Base-by-base conservation (phyloP, 768 basidiomycete species). In the Asterophora parasitica region DNA sequence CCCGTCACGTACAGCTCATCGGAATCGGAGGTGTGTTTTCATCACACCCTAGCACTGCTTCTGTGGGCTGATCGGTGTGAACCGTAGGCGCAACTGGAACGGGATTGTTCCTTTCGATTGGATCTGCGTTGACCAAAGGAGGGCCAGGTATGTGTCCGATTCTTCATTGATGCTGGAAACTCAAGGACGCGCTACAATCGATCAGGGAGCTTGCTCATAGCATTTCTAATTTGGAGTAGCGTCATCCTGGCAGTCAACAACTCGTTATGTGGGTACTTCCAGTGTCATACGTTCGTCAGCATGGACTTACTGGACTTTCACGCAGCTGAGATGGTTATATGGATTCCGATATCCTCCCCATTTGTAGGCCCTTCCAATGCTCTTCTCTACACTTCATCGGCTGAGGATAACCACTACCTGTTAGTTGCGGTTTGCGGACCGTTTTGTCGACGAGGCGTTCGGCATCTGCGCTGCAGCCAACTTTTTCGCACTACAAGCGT, bases 321-420 rank as follows among this genome's bases (percentile, higher is more conserved):
- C 58, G 69, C 53, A 77, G 88, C 84, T 32, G 88, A 91, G 64
- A 88, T 89, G 87, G 85, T 86, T 26, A 78, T 82, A n/a, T 83
- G 80, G 68, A 85, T 86, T 4, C 88, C 88, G 4, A 81, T 89
- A 54, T 79, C 85, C 6, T 86, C 88, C 4, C 82, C 85, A 4
- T 88, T 88, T 61, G 81, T 85, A 50, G 32, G 73, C 59, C 19
- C 19, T 30, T 23, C 23, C 23, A 23, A 23, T 26, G 0, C 37
- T 40, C 17, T 31, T 36, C 48, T n/a, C 10, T 23, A n/a, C n/a
- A 6, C 3, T 23, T 23, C 23, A 23, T 20, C 37, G 3, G 19
- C 12, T 10, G 15, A 32, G 50, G 6, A 6, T 23, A 23, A 3
- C 6, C 23, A 6, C 6, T 23, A 6, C 23, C 23, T 6, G 23